Base-by-base conservation (phyloP, 2,329 filamentous ascomycete genomes). In the Phymatotrichopsis omnivora region DNA sequence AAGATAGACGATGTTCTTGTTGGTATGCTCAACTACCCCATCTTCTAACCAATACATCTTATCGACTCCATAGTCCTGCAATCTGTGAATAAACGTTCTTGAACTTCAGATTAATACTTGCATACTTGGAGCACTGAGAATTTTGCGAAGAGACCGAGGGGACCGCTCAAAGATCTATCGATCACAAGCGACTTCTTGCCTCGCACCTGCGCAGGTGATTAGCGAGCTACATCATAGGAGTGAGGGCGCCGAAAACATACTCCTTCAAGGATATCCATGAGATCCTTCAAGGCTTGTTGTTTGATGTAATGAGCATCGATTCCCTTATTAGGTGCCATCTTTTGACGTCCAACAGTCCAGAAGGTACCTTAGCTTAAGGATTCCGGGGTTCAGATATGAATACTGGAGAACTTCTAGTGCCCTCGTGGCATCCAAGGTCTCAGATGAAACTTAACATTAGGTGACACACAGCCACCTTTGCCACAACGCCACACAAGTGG, bases 151-250 rank as follows among this genome's bases (percentile, higher is more conserved):
- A 89, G 74, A 49, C 87, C 85, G 57, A 98, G 75, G 23, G 87
- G 85, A 19, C 89, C 91, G 56, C 89, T 86, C 58, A 98, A 73
- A 58, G 80, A 80, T 65, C 82, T 84, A 64, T 96, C 89, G 61
- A 98, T 81, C 41, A 98, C 83, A 51, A 98, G 72, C 61, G 95
- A 96, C 73, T 98, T 98, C 76, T 96, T 98, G 58, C 93, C 93
- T 62, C 89, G 84, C 56, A 96, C 85, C 91, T 98, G 61, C 33
- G 52, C 57, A 49, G 52, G 55, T 46, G 58, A 59, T 55, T 45
- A 42, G 42, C 23, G 32, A 33, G 32, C 41, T 45, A 45, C 47
- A 31, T 36, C 43, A 52, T 48, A 34, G 23, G 14, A 25, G n/a
- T 17, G 36, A 47, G 47, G 55, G 55, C 53, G 47, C 53, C 49